Percentiles rank a stretch among this genome's conserved stretches.
Evolutionary conservation across 148 eudicot species (phyloP).

Genomic region (Polygonum aviculare): DNA sequence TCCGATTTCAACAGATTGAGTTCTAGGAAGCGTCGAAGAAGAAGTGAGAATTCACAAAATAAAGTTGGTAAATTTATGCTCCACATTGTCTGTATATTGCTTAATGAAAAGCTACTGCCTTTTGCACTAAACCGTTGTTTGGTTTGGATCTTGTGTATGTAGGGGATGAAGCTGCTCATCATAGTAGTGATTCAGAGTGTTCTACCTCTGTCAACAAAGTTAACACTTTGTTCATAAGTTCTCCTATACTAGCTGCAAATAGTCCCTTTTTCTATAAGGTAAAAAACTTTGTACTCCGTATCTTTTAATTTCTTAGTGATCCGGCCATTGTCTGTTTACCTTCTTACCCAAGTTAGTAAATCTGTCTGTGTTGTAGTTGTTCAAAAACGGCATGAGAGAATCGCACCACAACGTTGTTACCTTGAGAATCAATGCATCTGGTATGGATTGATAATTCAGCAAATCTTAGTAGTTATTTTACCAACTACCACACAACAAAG

Average conservation of each 20-base stretch:
- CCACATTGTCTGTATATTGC: too few species aligned
- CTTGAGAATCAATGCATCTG: not conserved
- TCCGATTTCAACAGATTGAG: too few species aligned
- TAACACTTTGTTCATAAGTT: not conserved
- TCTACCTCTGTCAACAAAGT: not conserved
- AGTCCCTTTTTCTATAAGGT: not conserved
- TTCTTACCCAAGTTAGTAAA: not conserved
- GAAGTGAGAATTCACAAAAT: too few species aligned
- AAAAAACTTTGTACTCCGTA: not conserved
- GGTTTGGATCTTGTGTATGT: not conserved
- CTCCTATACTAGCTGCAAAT: not conserved
- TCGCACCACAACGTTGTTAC: not conserved
- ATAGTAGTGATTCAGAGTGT: not conserved
- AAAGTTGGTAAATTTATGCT: too few species aligned
- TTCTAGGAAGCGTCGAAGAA: too few species aligned
- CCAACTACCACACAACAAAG: not conserved
- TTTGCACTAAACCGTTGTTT: too few species aligned
- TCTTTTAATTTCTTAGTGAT: not conserved
- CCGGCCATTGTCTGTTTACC: not conserved
- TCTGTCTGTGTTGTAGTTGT: not conserved
- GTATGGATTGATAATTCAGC: not conserved
- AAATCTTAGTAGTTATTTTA: not conserved
- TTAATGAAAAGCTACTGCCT: too few species aligned
- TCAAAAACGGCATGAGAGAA: not conserved
- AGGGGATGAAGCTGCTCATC: not conserved